These are phyloP conservation scores for Leishmania lainsoni DNA, from an alignment of 208 protist species.

Conservation along the genomic window DNA sequence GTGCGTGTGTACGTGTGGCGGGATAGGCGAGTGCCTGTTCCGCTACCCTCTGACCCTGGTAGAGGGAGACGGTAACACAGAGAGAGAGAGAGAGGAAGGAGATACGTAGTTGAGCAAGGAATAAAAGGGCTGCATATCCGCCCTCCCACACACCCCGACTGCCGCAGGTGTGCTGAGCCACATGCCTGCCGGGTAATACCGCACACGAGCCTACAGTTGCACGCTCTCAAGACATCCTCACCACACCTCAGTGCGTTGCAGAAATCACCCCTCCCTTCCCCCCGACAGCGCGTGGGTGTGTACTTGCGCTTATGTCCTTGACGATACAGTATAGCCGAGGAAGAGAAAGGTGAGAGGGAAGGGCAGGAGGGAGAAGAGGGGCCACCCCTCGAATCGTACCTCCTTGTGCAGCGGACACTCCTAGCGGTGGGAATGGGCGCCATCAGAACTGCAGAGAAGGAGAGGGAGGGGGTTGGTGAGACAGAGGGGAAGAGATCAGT, in stretches of 20 bases:
- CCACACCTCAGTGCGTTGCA: neutral
- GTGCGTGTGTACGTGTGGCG: neutral
- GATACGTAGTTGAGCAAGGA: too few relatives aligned
- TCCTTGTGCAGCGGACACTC: too few relatives aligned
- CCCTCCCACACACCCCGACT: neutral
- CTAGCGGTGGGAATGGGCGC: neutral
- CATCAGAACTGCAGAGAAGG: neutral
- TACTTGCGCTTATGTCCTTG: neutral
- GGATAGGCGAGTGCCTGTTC: neutral
- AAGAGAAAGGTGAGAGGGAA: neutral
- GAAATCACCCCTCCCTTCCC: neutral
- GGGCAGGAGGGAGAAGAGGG: too few relatives aligned
- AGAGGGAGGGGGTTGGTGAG: neutral
- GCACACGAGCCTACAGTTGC: neutral
- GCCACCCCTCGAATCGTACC: too few relatives aligned
- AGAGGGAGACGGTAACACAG: neutral
- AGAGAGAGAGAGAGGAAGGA: neutral
- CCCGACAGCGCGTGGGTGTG: neutral
- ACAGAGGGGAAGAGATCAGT: neutral
- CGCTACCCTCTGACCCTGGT: neutral
- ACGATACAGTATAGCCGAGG: neutral
- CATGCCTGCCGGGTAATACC: neutral
- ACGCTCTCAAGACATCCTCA: neutral
- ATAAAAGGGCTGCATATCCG: too few relatives aligned
- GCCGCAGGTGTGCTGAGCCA: neutral